Evolutionary conservation across 1,284 basidiomycete genomes (phyloP), one percentile per base, ranked within the genome.

Genomic region (Coniophora puteana): DNA sequence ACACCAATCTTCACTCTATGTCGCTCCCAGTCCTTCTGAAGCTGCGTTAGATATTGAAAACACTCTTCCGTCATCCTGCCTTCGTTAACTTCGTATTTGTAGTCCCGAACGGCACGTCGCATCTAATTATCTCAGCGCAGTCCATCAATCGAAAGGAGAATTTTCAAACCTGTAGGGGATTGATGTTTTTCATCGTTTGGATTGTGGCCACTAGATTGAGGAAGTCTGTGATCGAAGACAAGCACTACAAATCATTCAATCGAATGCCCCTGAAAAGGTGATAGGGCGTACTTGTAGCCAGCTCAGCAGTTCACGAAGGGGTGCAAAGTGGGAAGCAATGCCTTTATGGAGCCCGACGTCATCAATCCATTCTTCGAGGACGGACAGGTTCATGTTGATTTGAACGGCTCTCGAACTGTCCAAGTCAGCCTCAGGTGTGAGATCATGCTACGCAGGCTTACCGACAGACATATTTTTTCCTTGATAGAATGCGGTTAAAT

Each of bases 11-110:
- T 88, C 24, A 94, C 80, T 21, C 90, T 73, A 60, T 89, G 83
- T 44, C 88, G 71, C 64, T 96, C 93, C 95, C 95, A 98, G 58
- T 98, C 94, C 54, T 90, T 90, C 62, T 96, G 93, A 10, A 97
- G 68, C 55, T 97, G 93, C 4, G 82, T 86, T 20, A 99, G 76
- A 57, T 98, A 98, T 65, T 96, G 91, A 35, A 80, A 68, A 56
- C 94, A 98, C 60, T 99, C 95, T 18, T 96, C 92, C 5, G 84
- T 87, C 90, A 99, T 96, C 46, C 78, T 77, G 2, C 79, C 74
- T 65, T 99, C 95, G 55, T 88, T 88, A 37, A 97, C 86, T 66
- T 98, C 94, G 59, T 91, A 98, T 51, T 88, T 86, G 67, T 99
- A 99, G 54, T 98, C 94, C 36, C 85, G 80, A 17, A 94, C 87